Evolutionary conservation across 371 early-diverging fungal species (phyloP), one percentile per base, ranked within the genome.

Genomic region (Gilbertella persicaria): DNA sequence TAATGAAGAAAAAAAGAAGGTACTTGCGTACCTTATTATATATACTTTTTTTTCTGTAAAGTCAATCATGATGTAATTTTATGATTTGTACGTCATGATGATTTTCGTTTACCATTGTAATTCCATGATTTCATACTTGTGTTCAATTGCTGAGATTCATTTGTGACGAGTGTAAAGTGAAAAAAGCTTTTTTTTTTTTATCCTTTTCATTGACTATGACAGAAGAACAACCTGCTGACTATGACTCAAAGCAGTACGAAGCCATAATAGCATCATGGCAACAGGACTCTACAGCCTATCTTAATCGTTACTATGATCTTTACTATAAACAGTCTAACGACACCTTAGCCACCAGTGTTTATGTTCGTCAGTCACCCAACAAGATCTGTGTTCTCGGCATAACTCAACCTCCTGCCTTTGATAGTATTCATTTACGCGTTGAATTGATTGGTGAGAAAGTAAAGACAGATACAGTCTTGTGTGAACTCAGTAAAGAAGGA

Each of bases 361-460:
- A 75, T 47, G 66, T 73, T 37, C 71, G 74, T 12, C 78, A 75
- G 50, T 46, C 80, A 17, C 80, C 80, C 24, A 80, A 72, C 50
- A 75, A 72, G 55, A 61, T 78, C 14, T 80, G 80, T 49, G 72
- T 78, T 5, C 38, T 78, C 3, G 76, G 80, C 23, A 43, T 80
- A 2, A 45, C 50, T 29, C 8, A 53, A 20, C 30, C 70, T 66
- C 50, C 53, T 25, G 39, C 26, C 37, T 45, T 58, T 38, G 37
- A 36, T 25, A 33, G 37, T 12, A 23, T 50, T 13, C 26, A 39
- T 5, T 19, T 61, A 28, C 44, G 56, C 42, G 58, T 26, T 13
- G 33, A 58, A 0, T 20, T 62, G 0, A 48, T 52, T n/a, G 62
- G 60, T 12, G 28, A 55, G 16, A 73, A 75, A 40, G 64, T 72